Conservation (phyloP, 768 basidiomycete genomes). For the Lactifluus pinguis region DNA sequence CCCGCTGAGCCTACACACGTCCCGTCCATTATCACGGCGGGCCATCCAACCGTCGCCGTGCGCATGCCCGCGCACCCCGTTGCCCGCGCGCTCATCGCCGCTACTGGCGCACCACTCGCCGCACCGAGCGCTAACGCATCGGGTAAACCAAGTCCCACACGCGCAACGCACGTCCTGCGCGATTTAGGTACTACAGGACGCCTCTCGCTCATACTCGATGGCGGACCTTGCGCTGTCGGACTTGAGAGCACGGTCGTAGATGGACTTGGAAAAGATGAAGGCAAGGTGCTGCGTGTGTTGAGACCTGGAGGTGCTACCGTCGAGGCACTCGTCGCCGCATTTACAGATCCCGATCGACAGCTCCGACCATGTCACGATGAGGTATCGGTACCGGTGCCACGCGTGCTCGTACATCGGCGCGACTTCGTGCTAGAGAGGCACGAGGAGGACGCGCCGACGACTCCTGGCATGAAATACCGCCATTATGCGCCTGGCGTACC, state of each 20-base stretch:
- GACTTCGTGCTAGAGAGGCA: slow-evolving; percentile 57
- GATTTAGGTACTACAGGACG: slow-evolving; percentile 62
- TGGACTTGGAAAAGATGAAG: slow-evolving; percentile 64
- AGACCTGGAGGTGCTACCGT: slow-evolving; percentile 90
- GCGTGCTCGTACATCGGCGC: slow-evolving; percentile 68
- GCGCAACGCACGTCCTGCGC: slow-evolving; percentile 70
- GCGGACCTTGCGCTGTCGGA: slow-evolving; percentile 84
- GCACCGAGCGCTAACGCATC: slow-evolving; percentile 95
- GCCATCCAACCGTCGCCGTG: slow-evolving; percentile 75
- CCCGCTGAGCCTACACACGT: slow-evolving; percentile 55
- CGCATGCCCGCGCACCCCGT: slow-evolving; percentile 94
- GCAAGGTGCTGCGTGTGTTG: slow-evolving; percentile 56
- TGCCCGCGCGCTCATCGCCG: slow-evolving; percentile 78
- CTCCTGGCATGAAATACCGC: slow-evolving; percentile 98
- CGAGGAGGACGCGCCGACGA: slow-evolving; percentile 78
- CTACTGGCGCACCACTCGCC: slow-evolving; percentile 68
- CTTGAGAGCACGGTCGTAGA: slow-evolving; percentile 95
- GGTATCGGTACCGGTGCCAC: not conserved
- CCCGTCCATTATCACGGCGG: slow-evolving; percentile 71
- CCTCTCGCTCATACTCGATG: slow-evolving; percentile 74
- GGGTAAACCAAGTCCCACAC: slow-evolving; percentile 90
- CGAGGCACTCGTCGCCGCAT: slow-evolving; percentile 66
- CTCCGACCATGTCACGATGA: not conserved
- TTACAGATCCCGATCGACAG: slow-evolving; percentile 28
- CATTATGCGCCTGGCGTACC: slow-evolving; percentile 93